phyloP scores from a whole-genome alignment of 192 early-diverging fungal genomes.

The Rhizoclosmatium sp. region DNA sequence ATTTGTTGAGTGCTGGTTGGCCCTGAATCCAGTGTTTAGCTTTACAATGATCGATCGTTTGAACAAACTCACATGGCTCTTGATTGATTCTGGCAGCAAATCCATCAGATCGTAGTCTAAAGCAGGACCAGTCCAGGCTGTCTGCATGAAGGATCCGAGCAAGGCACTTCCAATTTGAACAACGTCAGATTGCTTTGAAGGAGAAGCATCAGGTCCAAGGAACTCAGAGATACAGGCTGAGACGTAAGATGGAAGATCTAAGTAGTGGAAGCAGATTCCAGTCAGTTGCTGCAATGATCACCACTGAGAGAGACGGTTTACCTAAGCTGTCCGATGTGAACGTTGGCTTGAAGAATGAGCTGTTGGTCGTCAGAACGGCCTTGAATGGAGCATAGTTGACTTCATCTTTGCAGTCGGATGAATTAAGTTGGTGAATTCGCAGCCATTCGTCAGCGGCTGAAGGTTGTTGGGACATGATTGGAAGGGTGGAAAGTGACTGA shows the following conservation, averaged over 20 bases:
- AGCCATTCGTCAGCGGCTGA: constrained; percentile 7
- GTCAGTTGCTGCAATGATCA: too few species aligned
- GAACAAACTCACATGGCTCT: background rate
- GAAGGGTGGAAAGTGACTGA: background rate
- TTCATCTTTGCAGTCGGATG: background rate
- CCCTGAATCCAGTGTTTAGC: background rate
- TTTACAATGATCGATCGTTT: background rate
- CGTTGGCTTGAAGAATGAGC: background rate
- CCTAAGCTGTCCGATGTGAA: too few species aligned
- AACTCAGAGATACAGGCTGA: background rate
- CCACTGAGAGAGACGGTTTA: too few species aligned
- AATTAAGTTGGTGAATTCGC: background rate
- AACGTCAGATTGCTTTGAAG: constrained; percentile 35
- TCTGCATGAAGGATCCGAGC: constrained; percentile 86
- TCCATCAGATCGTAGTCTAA: constrained; percentile 65
- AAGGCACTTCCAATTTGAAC: constrained; percentile 70
- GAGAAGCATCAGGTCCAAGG: background rate
- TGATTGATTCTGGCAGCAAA: constrained; percentile 60
- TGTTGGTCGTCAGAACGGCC: background rate
- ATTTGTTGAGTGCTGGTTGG: constrained; percentile 1
- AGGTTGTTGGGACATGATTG: background rate
- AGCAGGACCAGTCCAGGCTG: constrained; percentile 87
- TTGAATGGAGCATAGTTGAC: background rate
- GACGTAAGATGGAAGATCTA: constrained; percentile 10
- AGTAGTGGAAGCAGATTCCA: too few species aligned